These are phyloP conservation scores for Podaxis rugospora DNA, from an alignment of 768 basidiomycete genomes.

Conservation along the genomic window DNA sequence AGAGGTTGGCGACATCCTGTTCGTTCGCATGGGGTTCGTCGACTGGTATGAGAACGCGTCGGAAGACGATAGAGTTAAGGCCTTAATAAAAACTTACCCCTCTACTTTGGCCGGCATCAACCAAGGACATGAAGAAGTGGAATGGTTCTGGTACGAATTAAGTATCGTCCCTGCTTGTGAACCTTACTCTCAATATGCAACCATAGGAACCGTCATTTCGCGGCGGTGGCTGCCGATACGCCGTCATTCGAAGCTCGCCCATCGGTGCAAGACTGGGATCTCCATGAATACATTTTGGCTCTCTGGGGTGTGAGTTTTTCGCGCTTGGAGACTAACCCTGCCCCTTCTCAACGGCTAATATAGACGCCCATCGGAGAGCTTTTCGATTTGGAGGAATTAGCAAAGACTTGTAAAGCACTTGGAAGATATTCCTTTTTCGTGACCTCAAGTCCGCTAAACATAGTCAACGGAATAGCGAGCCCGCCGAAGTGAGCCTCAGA, in stretches of 20 bases:
- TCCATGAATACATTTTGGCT: constrained; percentile 21
- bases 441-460: constrained; percentile 21
- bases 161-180: neutral
- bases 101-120: constrained; percentile 15
- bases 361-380: constrained; percentile 24
- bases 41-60: constrained; percentile 20
- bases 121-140: constrained; percentile 19
- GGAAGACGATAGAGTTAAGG: constrained; percentile 12
- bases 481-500: constrained; percentile 19
- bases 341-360: neutral
- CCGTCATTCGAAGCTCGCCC: constrained; percentile 23
- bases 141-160: constrained; percentile 20
- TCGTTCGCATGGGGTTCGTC: constrained; percentile 21
- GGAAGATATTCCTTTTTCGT: constrained; percentile 22
- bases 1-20: constrained; percentile 21
- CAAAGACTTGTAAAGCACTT: constrained; percentile 17
- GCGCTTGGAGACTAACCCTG: neutral
- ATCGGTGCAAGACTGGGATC: constrained; percentile 18
- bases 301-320: constrained; percentile 21
- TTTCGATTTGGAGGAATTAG: constrained; percentile 22
- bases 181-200: neutral
- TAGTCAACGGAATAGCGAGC: constrained; percentile 23
- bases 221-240: constrained; percentile 21
- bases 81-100: neutral
- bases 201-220: constrained; percentile 22